These are phyloP conservation scores for Aureobasidium subglaciale DNA, from an alignment of 2,329 filamentous ascomycete genomes.

Conservation along the genomic window DNA sequence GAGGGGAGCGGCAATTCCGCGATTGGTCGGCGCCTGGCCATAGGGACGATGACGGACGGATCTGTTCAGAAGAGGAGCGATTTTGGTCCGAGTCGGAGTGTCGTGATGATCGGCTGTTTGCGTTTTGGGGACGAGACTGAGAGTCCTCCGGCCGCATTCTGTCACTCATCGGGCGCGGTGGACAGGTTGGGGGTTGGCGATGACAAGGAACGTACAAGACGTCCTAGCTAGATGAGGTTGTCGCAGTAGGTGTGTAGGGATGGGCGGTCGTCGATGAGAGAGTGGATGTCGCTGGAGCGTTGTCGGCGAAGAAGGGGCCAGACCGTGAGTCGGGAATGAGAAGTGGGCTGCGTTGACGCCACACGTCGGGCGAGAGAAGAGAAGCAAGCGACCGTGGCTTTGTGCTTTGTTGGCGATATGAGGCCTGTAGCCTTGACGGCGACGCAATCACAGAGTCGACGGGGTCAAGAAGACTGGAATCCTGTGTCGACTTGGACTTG, in stretches of 20 bases:
- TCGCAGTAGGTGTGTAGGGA: neutral
- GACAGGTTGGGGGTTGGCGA: neutral
- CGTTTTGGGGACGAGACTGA: neutral
- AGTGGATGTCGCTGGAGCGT: neutral
- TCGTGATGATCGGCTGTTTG: neutral
- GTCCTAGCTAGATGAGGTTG: neutral
- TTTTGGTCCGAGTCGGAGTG: neutral
- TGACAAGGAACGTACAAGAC: slow-evolving; percentile 6
- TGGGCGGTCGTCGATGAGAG: neutral
- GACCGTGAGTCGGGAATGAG: neutral
- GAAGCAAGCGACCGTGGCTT: neutral
- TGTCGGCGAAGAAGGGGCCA: neutral
- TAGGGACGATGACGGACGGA: neutral
- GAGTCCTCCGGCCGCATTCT: neutral
- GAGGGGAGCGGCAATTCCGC: neutral
- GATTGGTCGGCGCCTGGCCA: neutral
- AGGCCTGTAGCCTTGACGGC: neutral
- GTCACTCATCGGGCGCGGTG: neutral
- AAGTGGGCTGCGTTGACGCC: neutral
- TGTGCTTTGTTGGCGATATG: neutral
- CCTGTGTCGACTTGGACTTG: neutral
- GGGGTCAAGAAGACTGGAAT: neutral
- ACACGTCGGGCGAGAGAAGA: neutral
- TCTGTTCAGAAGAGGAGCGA: neutral
- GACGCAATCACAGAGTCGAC: neutral